Evolutionary conservation across 306 rosid genomes (phyloP).

Genomic region (Benincasa hispida): DNA sequence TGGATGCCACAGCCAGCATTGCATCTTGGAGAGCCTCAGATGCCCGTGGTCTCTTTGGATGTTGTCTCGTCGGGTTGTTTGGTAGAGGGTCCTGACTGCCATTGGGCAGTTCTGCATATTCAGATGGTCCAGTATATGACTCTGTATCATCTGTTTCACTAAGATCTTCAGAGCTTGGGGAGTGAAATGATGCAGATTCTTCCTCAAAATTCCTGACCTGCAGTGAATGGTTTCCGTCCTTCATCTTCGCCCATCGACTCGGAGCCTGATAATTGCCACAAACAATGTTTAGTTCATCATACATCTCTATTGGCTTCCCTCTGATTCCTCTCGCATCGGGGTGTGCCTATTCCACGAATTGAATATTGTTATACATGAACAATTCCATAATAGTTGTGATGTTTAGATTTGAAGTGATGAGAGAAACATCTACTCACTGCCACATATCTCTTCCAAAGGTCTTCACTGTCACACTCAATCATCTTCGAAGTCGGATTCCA

Average conservation of each 20-base stretch:
- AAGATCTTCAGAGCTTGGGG: constrained; percentile 45
- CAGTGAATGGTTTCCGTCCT: constrained; percentile 27
- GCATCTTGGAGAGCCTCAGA: constrained; percentile 63
- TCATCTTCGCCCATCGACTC: constrained; percentile 55
- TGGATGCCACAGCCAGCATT: constrained; percentile 50
- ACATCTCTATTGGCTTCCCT: constrained; percentile 71
- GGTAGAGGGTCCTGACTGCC: constrained; percentile 43
- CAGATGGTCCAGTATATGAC: constrained; percentile 44
- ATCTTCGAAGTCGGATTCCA: constrained; percentile 56
- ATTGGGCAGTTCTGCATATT: constrained; percentile 47
- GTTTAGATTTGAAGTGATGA: neutral
- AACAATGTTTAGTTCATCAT: constrained; percentile 68
- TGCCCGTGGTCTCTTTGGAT: constrained; percentile 40
- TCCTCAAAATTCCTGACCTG: constrained; percentile 41
- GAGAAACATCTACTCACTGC: constrained; percentile 25
- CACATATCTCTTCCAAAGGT: constrained; percentile 64
- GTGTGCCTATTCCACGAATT: constrained; percentile 39
- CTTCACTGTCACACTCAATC: constrained; percentile 52
- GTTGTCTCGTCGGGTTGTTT: constrained; percentile 33
- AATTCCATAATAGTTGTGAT: neutral
- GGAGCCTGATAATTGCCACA: constrained; percentile 79
- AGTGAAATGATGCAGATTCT: constrained; percentile 52
- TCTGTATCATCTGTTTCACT: constrained; percentile 65
- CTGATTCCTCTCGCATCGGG: constrained; percentile 58
- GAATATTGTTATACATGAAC: constrained; percentile 12